Base-by-base conservation (phyloP, 1,284 basidiomycete species). In the Farysia itapuensis region DNA sequence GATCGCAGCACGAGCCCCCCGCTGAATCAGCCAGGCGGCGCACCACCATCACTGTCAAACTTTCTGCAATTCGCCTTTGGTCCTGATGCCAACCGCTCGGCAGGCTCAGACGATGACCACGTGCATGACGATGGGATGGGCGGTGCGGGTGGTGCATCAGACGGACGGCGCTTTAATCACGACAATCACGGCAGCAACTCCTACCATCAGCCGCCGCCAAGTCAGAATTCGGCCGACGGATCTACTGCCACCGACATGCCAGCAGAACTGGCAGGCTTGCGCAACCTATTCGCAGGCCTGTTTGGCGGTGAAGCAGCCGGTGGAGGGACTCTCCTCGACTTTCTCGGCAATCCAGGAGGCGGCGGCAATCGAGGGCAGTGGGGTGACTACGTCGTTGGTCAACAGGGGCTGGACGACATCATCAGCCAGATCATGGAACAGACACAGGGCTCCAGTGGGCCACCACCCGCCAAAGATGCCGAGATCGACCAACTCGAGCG, bases 361-460 rank as follows among this genome's bases (percentile, higher is more conserved):
- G 60, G 49, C 2, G 64, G 45, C n/a, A 28, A 32, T 1, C 42
- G 63, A 4, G 65, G 64, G 0, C 50, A 64, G 18, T 52, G 53
- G 44, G 67, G 67, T 18, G 70, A 70, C 43, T 72, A 69, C 28
- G 70, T 67, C 12, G 23, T 65, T 8, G 65, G 64, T 2, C 63
- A 70, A 31, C 59, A 66, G 23, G 68, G 66, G 2, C 33, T 72
- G 18, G 70, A 72, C 41, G 61, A 70, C 35, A 69, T 72, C 28
- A 69, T 72, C 45, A 47, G 47, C n/a, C 64, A 70, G 35, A 40
- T 72, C 18, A 70, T 72, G 67, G 67, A 72, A 35, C 70, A 72
- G 43, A 64, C 70, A 13, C 53, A 63, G 19, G 57, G 64, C 5
- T 50, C 43, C 5, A 63, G 43, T 14, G 67, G 61, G 18, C 67